Conservation (phyloP, 2,329 filamentous ascomycete genomes). For the Neopestalotiopsis rosae region DNA sequence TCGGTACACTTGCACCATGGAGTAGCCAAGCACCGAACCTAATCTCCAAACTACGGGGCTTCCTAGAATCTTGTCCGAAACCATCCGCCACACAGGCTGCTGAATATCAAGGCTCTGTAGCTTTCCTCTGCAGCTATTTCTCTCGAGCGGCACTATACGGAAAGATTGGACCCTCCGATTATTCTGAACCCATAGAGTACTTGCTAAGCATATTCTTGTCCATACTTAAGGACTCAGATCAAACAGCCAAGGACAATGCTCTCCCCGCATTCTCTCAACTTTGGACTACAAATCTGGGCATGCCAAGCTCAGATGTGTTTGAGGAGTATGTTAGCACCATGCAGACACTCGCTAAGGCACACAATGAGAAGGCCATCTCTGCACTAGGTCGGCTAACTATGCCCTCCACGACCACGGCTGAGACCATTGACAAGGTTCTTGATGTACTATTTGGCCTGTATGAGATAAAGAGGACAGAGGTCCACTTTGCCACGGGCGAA, state of each 20-base stretch:
- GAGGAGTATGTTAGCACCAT: constrained; percentile 68
- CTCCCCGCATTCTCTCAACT: constrained; percentile 37
- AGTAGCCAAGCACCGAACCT: constrained; percentile 46
- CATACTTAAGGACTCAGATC: constrained; percentile 26
- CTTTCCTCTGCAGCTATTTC: constrained; percentile 33
- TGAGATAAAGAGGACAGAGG: constrained; percentile 83
- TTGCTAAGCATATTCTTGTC: constrained; percentile 25
- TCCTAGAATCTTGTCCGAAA: constrained; percentile 29
- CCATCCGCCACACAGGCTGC: constrained; percentile 34
- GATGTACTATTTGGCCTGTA: constrained; percentile 76
- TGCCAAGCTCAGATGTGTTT: constrained; percentile 46
- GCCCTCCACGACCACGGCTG: constrained; percentile 46
- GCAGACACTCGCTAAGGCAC: constrained; percentile 66
- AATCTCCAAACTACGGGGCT: constrained; percentile 41
- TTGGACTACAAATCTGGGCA: constrained; percentile 37
- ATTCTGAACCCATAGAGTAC: constrained; percentile 31
- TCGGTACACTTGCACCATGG: constrained; percentile 80
- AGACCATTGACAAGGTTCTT: constrained; percentile 60
- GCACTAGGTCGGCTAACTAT: constrained; percentile 79
- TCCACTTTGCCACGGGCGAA: constrained; percentile 90
- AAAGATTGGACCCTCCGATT: constrained; percentile 22
- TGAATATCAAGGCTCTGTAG: constrained; percentile 37
- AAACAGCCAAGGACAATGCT: constrained; percentile 31
- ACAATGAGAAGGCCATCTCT: constrained; percentile 82
- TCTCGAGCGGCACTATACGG: constrained; percentile 34